These are phyloP conservation scores for Puccinia coronata DNA, from an alignment of 1,284 basidiomycete species.

Conservation along the genomic window DNA sequence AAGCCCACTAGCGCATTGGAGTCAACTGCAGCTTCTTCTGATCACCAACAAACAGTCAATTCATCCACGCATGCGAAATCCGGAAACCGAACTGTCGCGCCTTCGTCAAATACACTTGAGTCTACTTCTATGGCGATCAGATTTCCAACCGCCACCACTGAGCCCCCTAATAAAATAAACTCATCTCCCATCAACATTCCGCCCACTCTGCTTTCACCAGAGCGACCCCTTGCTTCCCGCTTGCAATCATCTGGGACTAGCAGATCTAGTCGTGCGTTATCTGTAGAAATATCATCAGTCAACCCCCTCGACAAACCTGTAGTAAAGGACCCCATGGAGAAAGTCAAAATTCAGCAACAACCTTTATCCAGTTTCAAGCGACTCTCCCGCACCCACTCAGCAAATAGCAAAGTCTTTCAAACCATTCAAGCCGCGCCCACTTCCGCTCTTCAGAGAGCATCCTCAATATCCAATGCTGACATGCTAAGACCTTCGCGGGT, in stretches of 20 bases:
- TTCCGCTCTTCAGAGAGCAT: neutral
- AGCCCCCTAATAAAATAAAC: neutral
- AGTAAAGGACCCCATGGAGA: conserved; percentile 2
- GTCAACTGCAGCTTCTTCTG: neutral
- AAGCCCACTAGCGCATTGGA: neutral
- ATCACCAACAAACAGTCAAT: neutral
- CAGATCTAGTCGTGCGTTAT: neutral
- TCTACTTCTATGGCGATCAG: neutral
- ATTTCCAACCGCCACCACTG: neutral
- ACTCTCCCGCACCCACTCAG: conserved; percentile 28
- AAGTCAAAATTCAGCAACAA: conserved; percentile 22
- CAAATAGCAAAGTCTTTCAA: conserved; percentile 31
- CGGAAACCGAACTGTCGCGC: neutral
- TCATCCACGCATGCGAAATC: neutral
- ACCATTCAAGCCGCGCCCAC: neutral
- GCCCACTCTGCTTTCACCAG: conserved; percentile 25
- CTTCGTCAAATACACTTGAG: too few species aligned
- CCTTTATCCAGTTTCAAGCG: conserved; percentile 44
- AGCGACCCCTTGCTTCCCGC: conserved; percentile 30
- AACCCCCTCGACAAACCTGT: neutral
- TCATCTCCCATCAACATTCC: neutral
- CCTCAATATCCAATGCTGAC: conserved; percentile 30
- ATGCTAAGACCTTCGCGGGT: conserved; percentile 38
- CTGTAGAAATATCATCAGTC: neutral
- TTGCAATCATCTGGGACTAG: conserved; percentile 23